Base-by-base conservation (phyloP, 192 early-diverging fungal species). In the Ambispora gerdemannii region DNA sequence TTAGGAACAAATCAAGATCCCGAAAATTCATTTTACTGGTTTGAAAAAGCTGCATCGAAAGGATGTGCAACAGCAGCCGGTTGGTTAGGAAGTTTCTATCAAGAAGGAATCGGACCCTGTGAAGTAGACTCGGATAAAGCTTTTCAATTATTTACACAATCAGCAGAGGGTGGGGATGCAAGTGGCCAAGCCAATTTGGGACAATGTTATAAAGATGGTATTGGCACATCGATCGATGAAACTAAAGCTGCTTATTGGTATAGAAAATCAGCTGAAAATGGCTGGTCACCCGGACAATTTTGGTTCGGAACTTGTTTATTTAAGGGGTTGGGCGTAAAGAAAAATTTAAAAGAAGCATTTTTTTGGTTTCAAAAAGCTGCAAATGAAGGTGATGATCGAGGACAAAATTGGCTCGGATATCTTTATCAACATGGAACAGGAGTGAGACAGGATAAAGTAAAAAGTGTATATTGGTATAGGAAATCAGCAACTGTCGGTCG, bases 401-500 rank as follows among this genome's bases (percentile, higher is more conserved):
- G 82, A n/a, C 76, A 81, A 27, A 81, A 82, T 53, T 83, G 80
- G 24, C 71, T 87, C 34, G 85, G 85, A 0, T 87, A 84, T 63
- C 85, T 84, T 43, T 87, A 84, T 63, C 79, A 80, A 31, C 80
- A 87, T 53, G 85, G 85, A 22, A 82, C 84, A 62, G 83, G 85
- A 32, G 84, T 86, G 1, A 70, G 70, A 30, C 76, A 76, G 43
- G 77, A 86, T 61, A 72, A 77, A 3, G 28, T 74, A n/a, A 72
- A 78, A 63, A 82, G 82, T 38, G 76, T 84, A 58, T 74, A 80
- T 65, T 92, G 89, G 89, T 94, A 84, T 73, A 70, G 77, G 34
- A 73, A 77, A 25, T 77, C 84, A 22, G 92, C 92, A 19, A 74
- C 77, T 62, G 79, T 81, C 50, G 91, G 90, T 17, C 88, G 91